Percentiles rank a stretch among this genome's conserved stretches.
Evolutionary conservation across 2,329 filamentous ascomycete species (phyloP).

Genomic region (Xylaria sp.): DNA sequence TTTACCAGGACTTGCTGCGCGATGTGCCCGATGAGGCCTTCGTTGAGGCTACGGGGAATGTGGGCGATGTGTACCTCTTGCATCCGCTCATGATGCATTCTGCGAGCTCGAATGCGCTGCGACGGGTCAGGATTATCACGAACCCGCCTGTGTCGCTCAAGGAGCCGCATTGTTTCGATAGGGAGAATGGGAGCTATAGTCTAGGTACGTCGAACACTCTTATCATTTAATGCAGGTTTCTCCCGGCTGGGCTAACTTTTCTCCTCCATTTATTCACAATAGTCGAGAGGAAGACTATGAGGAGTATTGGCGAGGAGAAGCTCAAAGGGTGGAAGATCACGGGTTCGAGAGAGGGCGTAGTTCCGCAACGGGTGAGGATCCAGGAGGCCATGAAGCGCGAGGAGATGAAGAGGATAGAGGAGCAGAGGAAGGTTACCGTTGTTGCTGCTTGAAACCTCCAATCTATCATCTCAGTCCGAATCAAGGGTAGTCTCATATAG

Average conservation of each 20-base stretch:
- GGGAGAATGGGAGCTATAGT: slow-evolving; percentile 61
- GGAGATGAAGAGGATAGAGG: slow-evolving; percentile 59
- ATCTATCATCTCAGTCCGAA: neutral
- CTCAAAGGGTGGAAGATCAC: slow-evolving; percentile 65
- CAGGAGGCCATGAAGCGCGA: slow-evolving; percentile 63
- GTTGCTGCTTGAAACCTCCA: slow-evolving; percentile 40
- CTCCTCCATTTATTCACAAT: neutral
- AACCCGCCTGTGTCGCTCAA: slow-evolving; percentile 65
- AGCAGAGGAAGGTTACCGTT: slow-evolving; percentile 39
- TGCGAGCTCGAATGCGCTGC: slow-evolving; percentile 60
- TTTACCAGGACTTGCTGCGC: slow-evolving; percentile 56
- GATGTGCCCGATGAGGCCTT: slow-evolving; percentile 54
- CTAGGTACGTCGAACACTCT: slow-evolving; percentile 42
- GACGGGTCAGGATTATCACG: slow-evolving; percentile 63
- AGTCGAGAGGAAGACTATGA: slow-evolving; percentile 67
- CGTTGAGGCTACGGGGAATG: slow-evolving; percentile 64
- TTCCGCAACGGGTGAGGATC: slow-evolving; percentile 61
- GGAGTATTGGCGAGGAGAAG: slow-evolving; percentile 58
- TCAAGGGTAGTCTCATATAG: neutral
- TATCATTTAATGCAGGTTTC: neutral
- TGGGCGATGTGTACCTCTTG: slow-evolving; percentile 68
- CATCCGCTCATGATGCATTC: slow-evolving; percentile 71
- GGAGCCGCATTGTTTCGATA: slow-evolving; percentile 64
- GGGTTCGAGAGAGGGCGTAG: slow-evolving; percentile 59
- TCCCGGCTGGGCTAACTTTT: slow-evolving; percentile 3